These are phyloP conservation scores for Rhodotorula babjevae DNA, from an alignment of 768 basidiomycete genomes.

Conservation along the genomic window DNA sequence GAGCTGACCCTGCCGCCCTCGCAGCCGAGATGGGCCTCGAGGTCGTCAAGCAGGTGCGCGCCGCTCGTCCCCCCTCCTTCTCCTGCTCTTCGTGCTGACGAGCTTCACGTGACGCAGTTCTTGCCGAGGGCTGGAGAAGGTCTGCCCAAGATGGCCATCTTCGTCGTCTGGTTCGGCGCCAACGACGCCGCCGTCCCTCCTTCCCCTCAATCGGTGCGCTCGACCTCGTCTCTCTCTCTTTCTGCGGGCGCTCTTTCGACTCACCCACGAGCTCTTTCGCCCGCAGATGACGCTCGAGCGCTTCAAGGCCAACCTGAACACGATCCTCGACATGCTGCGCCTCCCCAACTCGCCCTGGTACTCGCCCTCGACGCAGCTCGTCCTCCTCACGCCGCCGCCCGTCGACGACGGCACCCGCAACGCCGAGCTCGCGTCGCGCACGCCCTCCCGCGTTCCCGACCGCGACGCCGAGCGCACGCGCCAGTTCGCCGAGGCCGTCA, in stretches of 20 bases:
- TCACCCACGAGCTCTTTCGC: not conserved
- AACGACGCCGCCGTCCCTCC: constrained; percentile 33
- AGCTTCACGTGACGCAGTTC: constrained; percentile 1
- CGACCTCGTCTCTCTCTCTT: no score
- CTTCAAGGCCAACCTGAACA: constrained; percentile 36
- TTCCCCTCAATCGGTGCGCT: constrained; percentile 19
- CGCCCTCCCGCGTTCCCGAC: constrained; percentile 24
- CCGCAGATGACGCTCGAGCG: constrained; percentile 25
- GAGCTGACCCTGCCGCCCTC: not conserved
- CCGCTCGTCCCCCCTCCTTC: no score
- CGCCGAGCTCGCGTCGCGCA: constrained; percentile 25
- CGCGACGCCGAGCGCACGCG: constrained; percentile 29
- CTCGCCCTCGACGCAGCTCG: constrained; percentile 21
- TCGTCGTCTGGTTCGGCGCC: constrained; percentile 39
- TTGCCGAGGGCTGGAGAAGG: constrained; percentile 12
- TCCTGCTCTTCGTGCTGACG: no score
- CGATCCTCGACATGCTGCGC: constrained; percentile 26
- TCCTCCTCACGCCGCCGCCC: constrained; percentile 37
- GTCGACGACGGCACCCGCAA: constrained; percentile 26
- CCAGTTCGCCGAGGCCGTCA: constrained; percentile 28
- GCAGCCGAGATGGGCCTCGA: constrained; percentile 28
- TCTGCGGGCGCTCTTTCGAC: no score
- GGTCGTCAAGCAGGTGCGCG: constrained; percentile 23
- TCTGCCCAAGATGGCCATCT: constrained; percentile 13
- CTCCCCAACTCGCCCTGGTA: constrained; percentile 27